These are phyloP conservation scores for Saccharomycopsis malanga DNA, from an alignment of 805 yeast genomes.

Conservation along the genomic window DNA sequence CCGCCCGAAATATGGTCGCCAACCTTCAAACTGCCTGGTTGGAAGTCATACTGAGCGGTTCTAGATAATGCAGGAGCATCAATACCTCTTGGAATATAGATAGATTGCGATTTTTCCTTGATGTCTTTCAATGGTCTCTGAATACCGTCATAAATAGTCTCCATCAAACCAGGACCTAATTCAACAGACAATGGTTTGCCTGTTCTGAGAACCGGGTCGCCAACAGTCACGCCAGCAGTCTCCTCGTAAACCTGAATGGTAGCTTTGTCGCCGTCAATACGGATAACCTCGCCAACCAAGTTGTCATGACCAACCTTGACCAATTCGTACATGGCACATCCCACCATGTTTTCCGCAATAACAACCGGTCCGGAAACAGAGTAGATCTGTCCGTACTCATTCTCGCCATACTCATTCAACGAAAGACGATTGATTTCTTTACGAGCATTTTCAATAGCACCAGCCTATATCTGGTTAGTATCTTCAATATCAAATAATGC, in stretches of 20 bases:
- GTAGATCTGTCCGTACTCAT: constrained; percentile 80
- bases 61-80: constrained; percentile 94
- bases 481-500: background rate
- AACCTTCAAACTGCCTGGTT: constrained; percentile 68
- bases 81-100: constrained; percentile 98
- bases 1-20: constrained; percentile 99
- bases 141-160: constrained; percentile 98
- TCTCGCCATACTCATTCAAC: constrained; percentile 65
- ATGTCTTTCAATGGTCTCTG: constrained; percentile 97
- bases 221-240: constrained; percentile 98
- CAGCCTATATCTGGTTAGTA: no score
- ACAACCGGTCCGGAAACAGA: constrained; percentile 98
- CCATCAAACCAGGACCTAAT: constrained; percentile 99
- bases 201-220: constrained; percentile 97
- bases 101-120: constrained; percentile 78
- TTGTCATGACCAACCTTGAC: constrained; percentile 97
- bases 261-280: constrained; percentile 94
- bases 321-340: constrained; percentile 99
- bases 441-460: constrained; percentile 95
- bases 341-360: constrained; percentile 97
- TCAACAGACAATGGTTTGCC: constrained; percentile 99
- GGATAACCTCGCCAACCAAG: constrained; percentile 96
- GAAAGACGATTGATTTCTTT: constrained; percentile 84
- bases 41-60: constrained; percentile 74
- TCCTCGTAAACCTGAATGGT: constrained; percentile 99